A percentile compares a stretch with the other conserved stretches of the same genome.
These are phyloP conservation scores for Pseudogymnoascus sp. DNA, from an alignment of 2,329 filamentous ascomycete genomes.

Conservation along the genomic window DNA sequence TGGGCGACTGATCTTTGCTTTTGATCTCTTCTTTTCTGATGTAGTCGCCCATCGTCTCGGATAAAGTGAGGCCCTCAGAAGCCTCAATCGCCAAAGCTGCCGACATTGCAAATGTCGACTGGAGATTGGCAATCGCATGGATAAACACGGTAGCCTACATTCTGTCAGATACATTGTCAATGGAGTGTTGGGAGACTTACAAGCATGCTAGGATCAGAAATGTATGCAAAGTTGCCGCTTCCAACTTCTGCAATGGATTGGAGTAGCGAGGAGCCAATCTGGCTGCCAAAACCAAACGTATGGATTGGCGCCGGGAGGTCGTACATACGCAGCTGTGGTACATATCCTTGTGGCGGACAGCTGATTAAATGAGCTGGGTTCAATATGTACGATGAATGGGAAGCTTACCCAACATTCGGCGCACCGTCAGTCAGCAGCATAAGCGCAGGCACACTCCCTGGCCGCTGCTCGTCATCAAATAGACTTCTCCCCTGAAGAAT, in stretches of 20 bases:
- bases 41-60: slow-evolving; percentile 33
- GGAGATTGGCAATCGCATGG: slow-evolving; percentile 53
- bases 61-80: slow-evolving; percentile 30
- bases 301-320: slow-evolving; percentile 34
- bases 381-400: neutral
- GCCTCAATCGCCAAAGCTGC: slow-evolving; percentile 38
- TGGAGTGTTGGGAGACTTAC: slow-evolving; percentile 24
- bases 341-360: neutral
- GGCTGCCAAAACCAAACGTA: slow-evolving; percentile 48
- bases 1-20: neutral
- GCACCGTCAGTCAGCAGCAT: slow-evolving; percentile 48
- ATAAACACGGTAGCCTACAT: slow-evolving; percentile 44
- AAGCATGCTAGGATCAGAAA: slow-evolving; percentile 55
- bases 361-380: neutral
- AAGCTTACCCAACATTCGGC: slow-evolving; percentile 43
- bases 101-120: slow-evolving; percentile 46
- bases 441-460: slow-evolving; percentile 39
- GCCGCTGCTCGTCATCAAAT: slow-evolving; percentile 30
- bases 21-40: slow-evolving; percentile 25
- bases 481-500: slow-evolving; percentile 42
- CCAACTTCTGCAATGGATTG: slow-evolving; percentile 52
- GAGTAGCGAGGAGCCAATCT: slow-evolving; percentile 43
- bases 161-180: neutral
- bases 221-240: slow-evolving; percentile 51
- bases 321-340: neutral